A percentile compares a stretch with the other conserved stretches of the same genome.
These are phyloP conservation scores for Xylariaceae sp. DNA, from an alignment of 2,329 filamentous ascomycete species.

Conservation along the genomic window DNA sequence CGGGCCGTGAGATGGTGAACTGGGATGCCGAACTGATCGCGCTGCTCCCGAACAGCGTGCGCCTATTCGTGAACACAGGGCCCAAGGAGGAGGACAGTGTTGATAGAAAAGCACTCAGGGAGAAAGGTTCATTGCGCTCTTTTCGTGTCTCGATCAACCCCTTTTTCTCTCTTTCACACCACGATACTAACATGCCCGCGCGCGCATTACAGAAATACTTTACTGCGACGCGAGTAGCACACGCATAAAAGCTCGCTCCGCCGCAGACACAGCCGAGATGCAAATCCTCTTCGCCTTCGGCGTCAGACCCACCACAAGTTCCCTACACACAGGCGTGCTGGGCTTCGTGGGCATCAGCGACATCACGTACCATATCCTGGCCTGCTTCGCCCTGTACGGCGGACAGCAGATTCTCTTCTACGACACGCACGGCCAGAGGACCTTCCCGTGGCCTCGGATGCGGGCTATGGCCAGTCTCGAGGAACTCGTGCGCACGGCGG, in stretches of 20 bases:
- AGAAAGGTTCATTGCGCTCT: slow-evolving; percentile 41
- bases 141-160: neutral
- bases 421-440: slow-evolving; percentile 38
- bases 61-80: slow-evolving; percentile 51
- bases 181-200: neutral
- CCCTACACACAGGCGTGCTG: slow-evolving; percentile 46
- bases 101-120: slow-evolving; percentile 53
- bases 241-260: slow-evolving; percentile 48
- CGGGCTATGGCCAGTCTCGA: slow-evolving; percentile 48
- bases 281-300: slow-evolving; percentile 66
- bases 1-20: slow-evolving; percentile 58
- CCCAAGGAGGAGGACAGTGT: slow-evolving; percentile 54
- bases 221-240: slow-evolving; percentile 59
- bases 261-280: slow-evolving; percentile 63
- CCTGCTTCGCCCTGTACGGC: slow-evolving; percentile 54
- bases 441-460: slow-evolving; percentile 42
- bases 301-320: slow-evolving; percentile 60
- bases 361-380: slow-evolving; percentile 58
- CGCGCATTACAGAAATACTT: slow-evolving; percentile 48
- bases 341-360: slow-evolving; percentile 67
- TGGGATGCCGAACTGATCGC: slow-evolving; percentile 57
- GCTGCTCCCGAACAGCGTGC: slow-evolving; percentile 47
- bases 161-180: neutral
- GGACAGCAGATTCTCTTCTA: slow-evolving; percentile 63
- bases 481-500: slow-evolving; percentile 45